Base-by-base conservation (phyloP, 768 basidiomycete species). In the Tricholoma matsutake region DNA sequence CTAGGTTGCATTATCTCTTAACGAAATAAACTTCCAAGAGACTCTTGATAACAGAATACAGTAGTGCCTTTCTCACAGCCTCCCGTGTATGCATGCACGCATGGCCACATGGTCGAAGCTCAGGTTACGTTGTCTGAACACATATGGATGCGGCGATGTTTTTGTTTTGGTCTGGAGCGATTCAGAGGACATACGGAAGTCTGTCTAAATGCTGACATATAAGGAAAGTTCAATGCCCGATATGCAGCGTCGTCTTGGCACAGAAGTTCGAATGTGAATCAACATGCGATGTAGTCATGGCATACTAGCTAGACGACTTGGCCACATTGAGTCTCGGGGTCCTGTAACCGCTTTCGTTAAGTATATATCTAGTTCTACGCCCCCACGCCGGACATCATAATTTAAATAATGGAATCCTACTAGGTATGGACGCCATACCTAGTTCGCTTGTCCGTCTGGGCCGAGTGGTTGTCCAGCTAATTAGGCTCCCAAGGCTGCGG, bases 81-180 rank as follows among this genome's bases (percentile, higher is more conserved):
- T 65, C 37, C 37, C 37, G 16, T 8, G 8, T 32, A 4, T 32
- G 31, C 4, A 8, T 32, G 4, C 8, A 4, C 4, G 31, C 4
- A 4, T 8, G 31, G 65, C 63, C 70, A 73, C 70, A 72, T 74
- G 71, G 68, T 62, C 61, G 63, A 61, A 62, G 54, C 16, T 18
- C 61, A 64, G 45, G 11, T 54, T 43, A 34, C 37, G 54, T 37
- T 60, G 54, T 58, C n/a, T 20, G 16, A 35, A 61, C 56, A 56
- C 63, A 65, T 61, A 67, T 68, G 63, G 79, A 37, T 14, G 37
- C 13, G 22, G 22, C 22, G 3, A 25, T 25, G 22, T 25, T 25
- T 25, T 25, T 1, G 22, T 58, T 43, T 45, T 39, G 45, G 47
- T 56, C 61, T 54, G 57, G 22, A 3, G 22, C 22, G 22, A 25